Percentiles rank a stretch among this genome's conserved stretches.
phyloP scores from a whole-genome alignment of 495 filamentous ascomycete genomes.

The Podospora pseudopauciseta region DNA sequence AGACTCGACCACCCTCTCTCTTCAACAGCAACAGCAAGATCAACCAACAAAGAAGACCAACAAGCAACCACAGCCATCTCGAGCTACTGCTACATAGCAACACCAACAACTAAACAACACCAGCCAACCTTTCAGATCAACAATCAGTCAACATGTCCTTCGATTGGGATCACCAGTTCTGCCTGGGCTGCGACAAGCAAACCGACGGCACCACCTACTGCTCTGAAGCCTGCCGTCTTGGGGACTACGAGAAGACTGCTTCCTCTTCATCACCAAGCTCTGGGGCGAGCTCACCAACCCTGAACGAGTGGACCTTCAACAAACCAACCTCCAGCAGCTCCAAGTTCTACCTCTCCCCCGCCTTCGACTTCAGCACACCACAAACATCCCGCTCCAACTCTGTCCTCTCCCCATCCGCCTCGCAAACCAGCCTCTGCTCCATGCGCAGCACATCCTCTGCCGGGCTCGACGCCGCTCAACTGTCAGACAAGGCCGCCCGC shows the following conservation, averaged over 20 bases:
- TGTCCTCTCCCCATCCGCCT: slow-evolving; percentile 74
- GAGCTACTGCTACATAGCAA: slow-evolving; percentile 1
- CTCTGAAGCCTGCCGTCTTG: slow-evolving; percentile 86
- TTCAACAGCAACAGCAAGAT: slow-evolving; percentile 12
- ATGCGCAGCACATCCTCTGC: slow-evolving; percentile 61
- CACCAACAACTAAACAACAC: slow-evolving; percentile 10
- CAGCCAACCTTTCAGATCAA: slow-evolving; percentile 20
- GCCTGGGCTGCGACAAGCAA: slow-evolving; percentile 89
- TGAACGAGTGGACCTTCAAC: slow-evolving; percentile 42
- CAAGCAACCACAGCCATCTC: slow-evolving; percentile 7
- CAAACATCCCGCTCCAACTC: slow-evolving; percentile 38
- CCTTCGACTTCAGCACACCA: slow-evolving; percentile 62
- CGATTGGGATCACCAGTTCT: slow-evolving; percentile 90
- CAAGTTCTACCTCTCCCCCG: slow-evolving; percentile 66
- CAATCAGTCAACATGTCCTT: slow-evolving; percentile 49
- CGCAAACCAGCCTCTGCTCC: slow-evolving; percentile 80
- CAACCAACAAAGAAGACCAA: slow-evolving; percentile 13
- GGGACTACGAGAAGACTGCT: slow-evolving; percentile 74
- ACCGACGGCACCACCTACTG: slow-evolving; percentile 80
- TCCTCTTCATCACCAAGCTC: slow-evolving; percentile 45
- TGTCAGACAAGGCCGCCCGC: slow-evolving; percentile 72
- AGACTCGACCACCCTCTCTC: slow-evolving; percentile 17
- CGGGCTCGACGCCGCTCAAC: slow-evolving; percentile 48
- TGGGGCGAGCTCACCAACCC: slow-evolving; percentile 50
- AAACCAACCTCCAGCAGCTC: slow-evolving; percentile 34